Evolutionary conservation across 163 green algal species (phyloP), one percentile per base, ranked within the genome.

Genomic region (Trebouxia gelatinosa): DNA sequence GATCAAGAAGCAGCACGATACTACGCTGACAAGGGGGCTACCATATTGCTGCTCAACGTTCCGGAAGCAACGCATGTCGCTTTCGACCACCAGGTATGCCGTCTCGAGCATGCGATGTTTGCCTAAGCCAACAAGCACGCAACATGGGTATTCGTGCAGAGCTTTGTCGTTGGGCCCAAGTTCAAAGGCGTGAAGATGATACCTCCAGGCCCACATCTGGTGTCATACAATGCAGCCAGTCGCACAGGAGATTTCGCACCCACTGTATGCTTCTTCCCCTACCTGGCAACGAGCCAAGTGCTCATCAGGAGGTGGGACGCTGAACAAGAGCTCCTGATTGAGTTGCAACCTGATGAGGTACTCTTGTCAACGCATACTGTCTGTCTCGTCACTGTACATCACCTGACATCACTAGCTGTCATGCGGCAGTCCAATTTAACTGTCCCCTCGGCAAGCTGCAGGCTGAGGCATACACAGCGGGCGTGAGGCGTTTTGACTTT

Each of bases 131-230:
- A 7, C 67, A 59, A 76, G 29, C 16, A 19, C 35, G 21, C 16
- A 76, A 16, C 38, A 64, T 23, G 37, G 16, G 39, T 59, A 17
- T 0, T 13, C 34, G 6, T 74, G 78, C 83, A 95, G 89, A 90
- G 82, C 17, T 98, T 97, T 64, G 38, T 91, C 6, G 82, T 83
- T 35, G 94, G 94, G 0, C 87, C 87, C 19, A 88, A 88, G n/a
- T 98, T 98, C 81, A 88, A 84, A 31, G 93, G 93, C 37, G 74
- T 98, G 5, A 98, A 98, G 78, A 97, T 98, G 93, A 21, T 98
- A 16, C 93, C 93, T 0, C 93, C 93, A 0, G 93, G 84, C 13
- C 35, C 84, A 3, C 93, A 98, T 75, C 89, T 97, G 31, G 65
- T 96, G 0, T 90, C 82, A 19, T 94, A 90, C 83, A 85, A 82